Conservation (phyloP, 768 basidiomycete species). For the Paxillus ammoniavirescens region DNA sequence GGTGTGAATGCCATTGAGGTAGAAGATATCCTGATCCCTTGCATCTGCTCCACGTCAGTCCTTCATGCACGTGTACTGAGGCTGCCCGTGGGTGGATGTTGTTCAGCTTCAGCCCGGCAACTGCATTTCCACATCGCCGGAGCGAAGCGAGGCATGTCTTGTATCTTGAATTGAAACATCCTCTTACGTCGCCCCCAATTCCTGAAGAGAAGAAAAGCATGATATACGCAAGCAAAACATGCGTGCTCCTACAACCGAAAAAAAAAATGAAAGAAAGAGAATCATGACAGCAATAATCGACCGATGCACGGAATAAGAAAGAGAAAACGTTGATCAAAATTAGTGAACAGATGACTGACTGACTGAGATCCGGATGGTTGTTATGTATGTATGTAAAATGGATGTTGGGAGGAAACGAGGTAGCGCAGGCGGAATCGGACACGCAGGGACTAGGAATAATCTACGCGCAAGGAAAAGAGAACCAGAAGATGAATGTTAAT, state of each 20-base stretch:
- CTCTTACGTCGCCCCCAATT: no score
- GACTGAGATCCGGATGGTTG: no score
- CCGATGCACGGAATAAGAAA: neutral
- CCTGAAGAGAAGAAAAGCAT: neutral
- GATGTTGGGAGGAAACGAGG: neutral
- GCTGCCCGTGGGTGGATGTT: no score
- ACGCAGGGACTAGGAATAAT: neutral
- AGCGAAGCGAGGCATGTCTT: no score
- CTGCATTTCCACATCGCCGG: no score
- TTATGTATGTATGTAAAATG: neutral
- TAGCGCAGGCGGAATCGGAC: neutral
- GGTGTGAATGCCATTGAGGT: no score
- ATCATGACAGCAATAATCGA: constrained; percentile 10
- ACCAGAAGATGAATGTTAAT: neutral
- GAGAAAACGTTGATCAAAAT: neutral
- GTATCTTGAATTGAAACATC: neutral
- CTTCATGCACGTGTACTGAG: no score
- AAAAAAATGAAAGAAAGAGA: neutral
- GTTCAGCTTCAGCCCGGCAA: no score
- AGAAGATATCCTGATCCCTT: no score
- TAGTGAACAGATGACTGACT: no score
- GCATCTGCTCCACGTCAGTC: no score
- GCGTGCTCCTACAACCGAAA: neutral
- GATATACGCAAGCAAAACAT: neutral
- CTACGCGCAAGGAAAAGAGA: neutral